These are phyloP conservation scores for Boletus edulis DNA, from an alignment of 768 basidiomycete species.

Conservation along the genomic window DNA sequence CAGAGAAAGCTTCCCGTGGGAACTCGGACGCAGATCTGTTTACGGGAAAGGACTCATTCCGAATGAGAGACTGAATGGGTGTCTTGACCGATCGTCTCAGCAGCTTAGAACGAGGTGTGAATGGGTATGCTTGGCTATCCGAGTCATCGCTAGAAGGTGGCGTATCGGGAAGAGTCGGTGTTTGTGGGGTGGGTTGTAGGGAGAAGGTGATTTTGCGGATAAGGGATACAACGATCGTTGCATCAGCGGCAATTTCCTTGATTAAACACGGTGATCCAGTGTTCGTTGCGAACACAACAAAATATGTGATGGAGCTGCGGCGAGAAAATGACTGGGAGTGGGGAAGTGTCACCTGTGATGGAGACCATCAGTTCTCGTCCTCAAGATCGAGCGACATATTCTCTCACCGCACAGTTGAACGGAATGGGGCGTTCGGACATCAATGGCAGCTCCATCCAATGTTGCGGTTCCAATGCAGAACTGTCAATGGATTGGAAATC, in stretches of 20 bases:
- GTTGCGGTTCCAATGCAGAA: slow-evolving; percentile 38
- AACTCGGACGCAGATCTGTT: slow-evolving; percentile 28
- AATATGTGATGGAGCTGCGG: slow-evolving; percentile 61
- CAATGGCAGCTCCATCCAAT: slow-evolving; percentile 71
- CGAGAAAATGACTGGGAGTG: slow-evolving; percentile 60
- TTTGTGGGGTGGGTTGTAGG: slow-evolving; percentile 35
- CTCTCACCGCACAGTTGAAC: slow-evolving; percentile 63
- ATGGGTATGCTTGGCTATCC: slow-evolving; percentile 19
- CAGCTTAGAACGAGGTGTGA: slow-evolving; percentile 17
- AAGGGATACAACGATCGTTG: slow-evolving; percentile 67
- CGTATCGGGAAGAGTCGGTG: slow-evolving; percentile 49
- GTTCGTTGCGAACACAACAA: slow-evolving; percentile 68
- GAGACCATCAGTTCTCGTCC: not conserved
- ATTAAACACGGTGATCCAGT: slow-evolving; percentile 53
- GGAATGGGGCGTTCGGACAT: slow-evolving; percentile 60
- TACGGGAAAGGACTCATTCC: slow-evolving; percentile 1
- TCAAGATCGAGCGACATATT: not conserved
- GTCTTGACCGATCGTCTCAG: slow-evolving; percentile 31
- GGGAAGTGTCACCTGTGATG: slow-evolving; percentile 56
- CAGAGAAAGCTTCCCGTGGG: slow-evolving; percentile 18
- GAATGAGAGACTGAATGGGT: slow-evolving; percentile 15
- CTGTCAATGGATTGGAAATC: slow-evolving; percentile 61
- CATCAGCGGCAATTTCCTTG: slow-evolving; percentile 66
- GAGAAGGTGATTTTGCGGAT: slow-evolving; percentile 58
- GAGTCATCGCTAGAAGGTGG: slow-evolving; percentile 49